These are phyloP conservation scores for Wallemia mellicola DNA, from an alignment of 1,284 basidiomycete species.

Conservation along the genomic window DNA sequence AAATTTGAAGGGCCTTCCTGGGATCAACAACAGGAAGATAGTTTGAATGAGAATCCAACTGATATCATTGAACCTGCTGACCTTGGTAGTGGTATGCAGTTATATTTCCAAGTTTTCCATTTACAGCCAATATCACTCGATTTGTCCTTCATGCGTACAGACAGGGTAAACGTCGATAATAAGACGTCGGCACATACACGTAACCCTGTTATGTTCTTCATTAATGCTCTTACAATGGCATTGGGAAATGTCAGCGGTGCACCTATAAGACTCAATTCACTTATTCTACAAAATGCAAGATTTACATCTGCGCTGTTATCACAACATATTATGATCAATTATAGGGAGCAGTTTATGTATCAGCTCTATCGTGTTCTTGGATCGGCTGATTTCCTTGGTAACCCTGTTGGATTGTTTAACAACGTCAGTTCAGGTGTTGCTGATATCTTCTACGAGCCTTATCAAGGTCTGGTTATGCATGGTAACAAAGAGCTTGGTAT, in stretches of 20 bases:
- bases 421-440: conserved; percentile 97
- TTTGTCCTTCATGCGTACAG: conserved; percentile 88
- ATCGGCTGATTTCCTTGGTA: conserved; percentile 60
- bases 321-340: conserved; percentile 65
- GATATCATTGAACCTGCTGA: conserved; percentile 49
- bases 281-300: conserved; percentile 83
- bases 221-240: conserved; percentile 90
- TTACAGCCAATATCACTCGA: conserved; percentile 79
- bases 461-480: conserved; percentile 88
- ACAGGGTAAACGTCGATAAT: conserved; percentile 69
- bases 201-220: conserved; percentile 72
- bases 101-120: conserved; percentile 94
- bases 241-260: conserved; percentile 93
- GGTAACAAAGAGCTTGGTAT: conserved; percentile 85
- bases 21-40: conserved; percentile 49
- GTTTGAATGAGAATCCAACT: conserved; percentile 36
- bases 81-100: conserved; percentile 31
- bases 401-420: conserved; percentile 82
- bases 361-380: conserved; percentile 91
- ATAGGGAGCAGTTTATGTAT: conserved; percentile 70
- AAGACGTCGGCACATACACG: conserved; percentile 38
- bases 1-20: conserved; percentile 73
- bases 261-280: conserved; percentile 75
- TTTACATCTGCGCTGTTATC: conserved; percentile 57
- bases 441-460: conserved; percentile 97